Evolutionary conservation across 78 protist genomes (phyloP), one percentile per base, ranked within the genome.

Genomic region (Dictyostelium firmibasis): DNA sequence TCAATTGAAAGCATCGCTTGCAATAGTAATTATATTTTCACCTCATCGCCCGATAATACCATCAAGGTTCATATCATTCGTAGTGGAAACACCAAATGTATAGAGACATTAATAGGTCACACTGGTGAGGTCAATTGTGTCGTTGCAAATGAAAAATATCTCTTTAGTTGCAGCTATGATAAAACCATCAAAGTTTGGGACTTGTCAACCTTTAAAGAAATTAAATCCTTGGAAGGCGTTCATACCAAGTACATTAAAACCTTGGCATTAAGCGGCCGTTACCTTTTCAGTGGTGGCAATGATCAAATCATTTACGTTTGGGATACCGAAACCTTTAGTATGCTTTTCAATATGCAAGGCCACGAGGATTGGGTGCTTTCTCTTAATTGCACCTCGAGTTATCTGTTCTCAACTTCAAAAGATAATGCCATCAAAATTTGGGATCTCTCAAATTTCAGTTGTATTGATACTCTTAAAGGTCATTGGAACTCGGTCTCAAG

Each of bases 281-380:
- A 89, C 29, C 77, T 89, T 14, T 89, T 89, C 41, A 43, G 75
- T 62, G 94, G 88, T 81, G 94, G 94, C 27, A 89, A 89, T 25
- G 94, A 89, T 35, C 57, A 36, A 20, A 81, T 62, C 57, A 89
- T 89, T 35, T 89, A 81, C 27, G 94, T 89, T 33, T 89, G 94
- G 94, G 94, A 89, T n/a, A 89, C 94, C n/a, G 94, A 89, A 27
- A 36, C 43, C 4, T 16, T 81, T 7, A 47, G 86, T 25, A 67
- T 85, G 72, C 69, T 89, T 25, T 89, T 81, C 74, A 64, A 60
- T 10, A 89, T 89, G 94, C 94, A 50, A 47, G 94, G 94, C n/a
- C 94, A 89, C 29, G 94, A 89, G 33, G 94, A 89, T 70, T 89
- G 94, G 94, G 87, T 89, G 1, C 94, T 89, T 35, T 79, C 81